phyloP scores from a whole-genome alignment of 2,329 filamentous ascomycete genomes.

The Fusarium dimerum region DNA sequence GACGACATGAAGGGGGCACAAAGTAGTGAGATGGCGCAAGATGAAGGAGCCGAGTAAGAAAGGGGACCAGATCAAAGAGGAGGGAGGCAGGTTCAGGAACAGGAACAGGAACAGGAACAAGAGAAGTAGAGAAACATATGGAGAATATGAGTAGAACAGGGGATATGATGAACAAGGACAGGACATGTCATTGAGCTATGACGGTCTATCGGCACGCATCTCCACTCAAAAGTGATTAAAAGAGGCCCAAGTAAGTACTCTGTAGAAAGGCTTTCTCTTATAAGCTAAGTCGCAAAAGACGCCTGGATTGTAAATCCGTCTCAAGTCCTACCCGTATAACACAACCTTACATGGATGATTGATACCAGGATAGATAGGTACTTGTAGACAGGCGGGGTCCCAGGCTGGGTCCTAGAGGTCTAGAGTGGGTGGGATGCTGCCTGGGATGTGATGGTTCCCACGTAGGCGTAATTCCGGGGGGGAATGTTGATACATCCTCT shows the following conservation, averaged over 20 bases:
- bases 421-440: too few species aligned
- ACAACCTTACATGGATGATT: not conserved
- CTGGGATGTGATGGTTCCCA: too few species aligned
- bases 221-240: not conserved
- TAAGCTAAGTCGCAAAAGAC: not conserved
- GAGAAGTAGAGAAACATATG: conserved; percentile 3
- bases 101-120: not conserved
- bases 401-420: too few species aligned
- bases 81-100: not conserved
- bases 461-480: too few species aligned
- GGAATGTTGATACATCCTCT: too few species aligned
- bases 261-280: not conserved
- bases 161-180: conserved; percentile 5
- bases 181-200: conserved; percentile 5
- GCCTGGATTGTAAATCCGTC: not conserved
- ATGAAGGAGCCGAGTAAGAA: not conserved
- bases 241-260: not conserved
- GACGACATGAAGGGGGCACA: conserved; percentile 5
- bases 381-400: too few species aligned
- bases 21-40: not conserved
- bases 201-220: conserved; percentile 3
- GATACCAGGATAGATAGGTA: too few species aligned
- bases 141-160: not conserved
- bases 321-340: not conserved
- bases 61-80: conserved; percentile 5